Percentiles rank a stretch among this genome's conserved stretches.
These are phyloP conservation scores for Peronospora farinosa DNA, from an alignment of 352 stramenopile genomes.

Conservation along the genomic window DNA sequence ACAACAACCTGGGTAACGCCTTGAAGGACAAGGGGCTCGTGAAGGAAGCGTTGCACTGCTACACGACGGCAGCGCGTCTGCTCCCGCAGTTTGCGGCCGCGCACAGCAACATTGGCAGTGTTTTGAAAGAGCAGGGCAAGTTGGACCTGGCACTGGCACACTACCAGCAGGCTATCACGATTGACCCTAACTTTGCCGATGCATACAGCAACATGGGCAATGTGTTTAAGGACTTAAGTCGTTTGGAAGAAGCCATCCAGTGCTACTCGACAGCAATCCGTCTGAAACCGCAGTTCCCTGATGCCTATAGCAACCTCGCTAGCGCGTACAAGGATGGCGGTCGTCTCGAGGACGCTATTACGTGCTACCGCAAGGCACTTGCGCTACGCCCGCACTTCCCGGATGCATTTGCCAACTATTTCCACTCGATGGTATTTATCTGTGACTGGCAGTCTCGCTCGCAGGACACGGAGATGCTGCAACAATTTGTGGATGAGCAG, in stretches of 20 bases:
- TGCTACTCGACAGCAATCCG: slow-evolving; percentile 88
- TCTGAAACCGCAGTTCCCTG: slow-evolving; percentile 84
- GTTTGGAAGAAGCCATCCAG: slow-evolving; percentile 83
- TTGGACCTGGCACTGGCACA: slow-evolving; percentile 90
- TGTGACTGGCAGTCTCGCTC: slow-evolving; percentile 88
- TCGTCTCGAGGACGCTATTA: slow-evolving; percentile 86
- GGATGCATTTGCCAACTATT: slow-evolving; percentile 90
- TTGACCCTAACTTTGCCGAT: slow-evolving; percentile 88
- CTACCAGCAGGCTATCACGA: slow-evolving; percentile 90
- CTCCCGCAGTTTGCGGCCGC: slow-evolving; percentile 90
- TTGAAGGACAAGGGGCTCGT: slow-evolving; percentile 90
- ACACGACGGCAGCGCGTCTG: slow-evolving; percentile 85
- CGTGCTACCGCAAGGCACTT: slow-evolving; percentile 90
- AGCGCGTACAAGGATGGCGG: slow-evolving; percentile 90
- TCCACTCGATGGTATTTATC: slow-evolving; percentile 88
- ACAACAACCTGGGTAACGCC: slow-evolving; percentile 91
- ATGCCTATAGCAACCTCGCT: slow-evolving; percentile 90
- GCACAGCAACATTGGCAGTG: slow-evolving; percentile 90
- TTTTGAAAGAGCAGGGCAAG: slow-evolving; percentile 93
- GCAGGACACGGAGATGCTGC: slow-evolving; percentile 68
- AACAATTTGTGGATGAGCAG: slow-evolving; percentile 59
- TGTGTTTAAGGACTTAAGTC: slow-evolving; percentile 89
- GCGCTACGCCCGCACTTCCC: slow-evolving; percentile 85
- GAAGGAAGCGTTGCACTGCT: slow-evolving; percentile 92
- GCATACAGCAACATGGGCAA: slow-evolving; percentile 94